A percentile compares a stretch with the other conserved stretches of the same genome.
phyloP scores from a whole-genome alignment of 192 early-diverging fungal species.

The Backusella sp. region DNA sequence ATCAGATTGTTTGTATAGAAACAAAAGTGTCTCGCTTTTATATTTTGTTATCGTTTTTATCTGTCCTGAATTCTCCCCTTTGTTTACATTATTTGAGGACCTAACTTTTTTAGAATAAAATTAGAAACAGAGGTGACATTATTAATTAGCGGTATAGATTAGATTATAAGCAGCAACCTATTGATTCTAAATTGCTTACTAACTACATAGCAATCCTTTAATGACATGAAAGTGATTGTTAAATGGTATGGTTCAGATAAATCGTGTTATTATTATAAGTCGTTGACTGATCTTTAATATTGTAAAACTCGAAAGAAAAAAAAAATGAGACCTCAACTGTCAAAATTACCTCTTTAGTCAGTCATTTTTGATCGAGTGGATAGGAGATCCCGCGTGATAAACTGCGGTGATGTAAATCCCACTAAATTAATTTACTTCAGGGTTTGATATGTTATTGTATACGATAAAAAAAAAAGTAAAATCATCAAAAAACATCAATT shows the following conservation, averaged over 20 bases:
- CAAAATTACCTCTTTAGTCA: neutral
- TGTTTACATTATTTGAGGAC: neutral
- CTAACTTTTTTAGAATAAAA: neutral
- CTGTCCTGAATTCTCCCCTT: neutral
- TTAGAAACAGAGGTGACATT: neutral
- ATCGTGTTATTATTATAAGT: neutral
- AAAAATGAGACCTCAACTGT: constrained; percentile 7
- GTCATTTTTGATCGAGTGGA: neutral
- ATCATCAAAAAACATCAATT: neutral
- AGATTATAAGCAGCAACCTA: neutral
- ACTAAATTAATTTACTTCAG: neutral
- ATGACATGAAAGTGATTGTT: neutral
- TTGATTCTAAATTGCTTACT: neutral
- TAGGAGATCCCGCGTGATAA: neutral
- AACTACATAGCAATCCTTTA: neutral
- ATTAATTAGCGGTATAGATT: neutral
- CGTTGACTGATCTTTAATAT: neutral
- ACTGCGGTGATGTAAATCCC: neutral
- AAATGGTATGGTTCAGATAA: neutral
- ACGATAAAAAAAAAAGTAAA: neutral
- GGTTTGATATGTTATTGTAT: neutral
- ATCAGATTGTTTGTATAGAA: neutral
- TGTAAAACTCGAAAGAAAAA: constrained; percentile 3
- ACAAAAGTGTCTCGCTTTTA: neutral
- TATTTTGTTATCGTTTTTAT: neutral